Conservation (phyloP, 169 alveolate genomes). For the Miamiensis avidus region DNA sequence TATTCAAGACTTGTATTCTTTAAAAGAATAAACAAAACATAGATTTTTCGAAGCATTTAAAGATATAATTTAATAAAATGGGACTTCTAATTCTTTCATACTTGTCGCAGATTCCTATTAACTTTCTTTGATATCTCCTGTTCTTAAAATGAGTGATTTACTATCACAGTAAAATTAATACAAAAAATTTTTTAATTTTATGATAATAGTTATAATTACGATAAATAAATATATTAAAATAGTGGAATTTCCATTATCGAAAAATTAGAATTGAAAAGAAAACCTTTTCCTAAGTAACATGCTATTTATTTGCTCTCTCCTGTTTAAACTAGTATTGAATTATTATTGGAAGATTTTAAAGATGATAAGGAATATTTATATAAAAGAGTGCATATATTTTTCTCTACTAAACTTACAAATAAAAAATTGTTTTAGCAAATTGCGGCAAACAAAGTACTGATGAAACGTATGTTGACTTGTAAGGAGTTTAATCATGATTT, state of each 20-base stretch:
- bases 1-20: neutral
- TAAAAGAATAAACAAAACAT: neutral
- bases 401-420: neutral
- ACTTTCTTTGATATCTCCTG: neutral
- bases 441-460: neutral
- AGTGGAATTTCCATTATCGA: neutral
- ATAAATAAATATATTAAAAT: too few relatives aligned
- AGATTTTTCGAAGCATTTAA: neutral
- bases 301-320: neutral
- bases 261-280: neutral
- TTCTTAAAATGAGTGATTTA: neutral
- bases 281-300: neutral
- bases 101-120: neutral
- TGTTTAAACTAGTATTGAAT: neutral
- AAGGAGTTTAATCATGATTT: neutral
- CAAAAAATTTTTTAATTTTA: too few relatives aligned
- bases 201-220: too few relatives aligned
- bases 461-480: neutral
- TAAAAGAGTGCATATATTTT: neutral
- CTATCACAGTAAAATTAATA: neutral
- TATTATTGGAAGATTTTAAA: neutral
- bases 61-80: too few relatives aligned
- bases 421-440: too few relatives aligned
- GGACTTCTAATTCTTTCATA: neutral
- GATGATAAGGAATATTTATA: neutral